These are phyloP conservation scores for Ophiostoma angusticollis DNA, from an alignment of 2,329 filamentous ascomycete genomes.

Conservation along the genomic window DNA sequence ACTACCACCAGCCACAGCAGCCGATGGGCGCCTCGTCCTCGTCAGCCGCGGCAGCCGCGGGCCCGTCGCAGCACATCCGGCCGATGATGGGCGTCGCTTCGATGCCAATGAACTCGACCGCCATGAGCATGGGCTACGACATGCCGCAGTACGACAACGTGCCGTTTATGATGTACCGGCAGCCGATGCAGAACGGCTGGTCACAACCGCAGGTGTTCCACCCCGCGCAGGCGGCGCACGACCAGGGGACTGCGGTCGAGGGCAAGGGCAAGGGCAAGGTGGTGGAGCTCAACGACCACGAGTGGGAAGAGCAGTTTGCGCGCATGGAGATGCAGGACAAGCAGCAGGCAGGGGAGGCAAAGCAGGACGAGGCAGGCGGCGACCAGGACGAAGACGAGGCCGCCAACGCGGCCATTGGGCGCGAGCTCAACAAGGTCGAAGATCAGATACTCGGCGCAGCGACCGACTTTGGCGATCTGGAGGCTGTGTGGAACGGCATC, in stretches of 20 bases:
- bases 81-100: slow-evolving; percentile 47
- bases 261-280: slow-evolving; percentile 65
- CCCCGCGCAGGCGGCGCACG: slow-evolving; percentile 30
- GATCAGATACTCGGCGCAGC: slow-evolving; percentile 48
- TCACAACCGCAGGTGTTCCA: slow-evolving; percentile 20
- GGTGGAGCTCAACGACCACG: slow-evolving; percentile 82
- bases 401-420: slow-evolving; percentile 55
- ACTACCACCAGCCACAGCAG: slow-evolving; percentile 21
- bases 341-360: slow-evolving; percentile 49
- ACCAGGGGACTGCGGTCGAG: slow-evolving; percentile 30
- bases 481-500: slow-evolving; percentile 76
- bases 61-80: slow-evolving; percentile 35
- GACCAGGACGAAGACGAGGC: slow-evolving; percentile 52
- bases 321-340: slow-evolving; percentile 62
- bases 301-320: slow-evolving; percentile 95
- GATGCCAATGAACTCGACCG: slow-evolving; percentile 34
- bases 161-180: slow-evolving; percentile 33
- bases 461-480: slow-evolving; percentile 74
- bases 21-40: slow-evolving; percentile 27
- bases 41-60: slow-evolving; percentile 47
- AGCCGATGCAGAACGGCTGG: slow-evolving; percentile 29
- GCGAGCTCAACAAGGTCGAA: slow-evolving; percentile 81
- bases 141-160: slow-evolving; percentile 39
- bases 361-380: too few relatives aligned
- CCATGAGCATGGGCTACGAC: slow-evolving; percentile 5